Conservation (phyloP, 495 filamentous ascomycete species). For the Cetradonia linearis region DNA sequence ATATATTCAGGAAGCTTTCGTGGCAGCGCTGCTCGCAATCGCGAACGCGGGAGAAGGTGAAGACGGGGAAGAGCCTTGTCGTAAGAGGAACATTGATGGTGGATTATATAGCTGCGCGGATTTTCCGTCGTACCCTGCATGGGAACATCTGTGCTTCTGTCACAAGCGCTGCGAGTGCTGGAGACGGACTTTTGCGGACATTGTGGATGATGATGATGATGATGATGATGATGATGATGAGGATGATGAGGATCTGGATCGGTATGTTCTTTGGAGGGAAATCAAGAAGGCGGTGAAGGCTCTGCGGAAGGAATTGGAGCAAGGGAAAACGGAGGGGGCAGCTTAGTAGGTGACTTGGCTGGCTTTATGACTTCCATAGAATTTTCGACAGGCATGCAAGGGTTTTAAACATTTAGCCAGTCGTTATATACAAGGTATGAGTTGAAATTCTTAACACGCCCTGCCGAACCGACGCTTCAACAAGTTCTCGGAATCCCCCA, state of each 20-base stretch:
- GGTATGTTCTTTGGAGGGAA: conserved; percentile 33
- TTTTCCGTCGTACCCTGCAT: not conserved
- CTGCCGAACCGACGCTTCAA: too few relatives aligned
- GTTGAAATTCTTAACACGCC: too few relatives aligned
- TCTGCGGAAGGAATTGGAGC: conserved; percentile 32
- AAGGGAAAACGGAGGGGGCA: conserved; percentile 6
- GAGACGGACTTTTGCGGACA: not conserved
- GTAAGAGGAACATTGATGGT: not conserved
- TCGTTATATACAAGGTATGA: too few relatives aligned
- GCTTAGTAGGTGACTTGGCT: not conserved
- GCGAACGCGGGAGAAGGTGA: conserved; percentile 1
- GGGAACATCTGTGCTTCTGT: not conserved
- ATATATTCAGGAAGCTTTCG: conserved; percentile 55
- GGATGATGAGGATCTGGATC: conserved; percentile 27
- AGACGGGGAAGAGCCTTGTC: not conserved
- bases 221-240: not conserved
- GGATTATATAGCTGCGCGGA: not conserved
- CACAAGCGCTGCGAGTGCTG: not conserved
- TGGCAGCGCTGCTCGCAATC: conserved; percentile 11
- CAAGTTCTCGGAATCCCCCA: too few relatives aligned
- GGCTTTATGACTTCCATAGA: too few relatives aligned
- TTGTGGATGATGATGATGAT: not conserved
- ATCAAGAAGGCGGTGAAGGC: conserved; percentile 34
- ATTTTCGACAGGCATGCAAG: too few relatives aligned
- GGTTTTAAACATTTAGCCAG: too few relatives aligned